phyloP scores from a whole-genome alignment of 2,329 filamentous ascomycete genomes.

The Exophiala lecanii-corni region DNA sequence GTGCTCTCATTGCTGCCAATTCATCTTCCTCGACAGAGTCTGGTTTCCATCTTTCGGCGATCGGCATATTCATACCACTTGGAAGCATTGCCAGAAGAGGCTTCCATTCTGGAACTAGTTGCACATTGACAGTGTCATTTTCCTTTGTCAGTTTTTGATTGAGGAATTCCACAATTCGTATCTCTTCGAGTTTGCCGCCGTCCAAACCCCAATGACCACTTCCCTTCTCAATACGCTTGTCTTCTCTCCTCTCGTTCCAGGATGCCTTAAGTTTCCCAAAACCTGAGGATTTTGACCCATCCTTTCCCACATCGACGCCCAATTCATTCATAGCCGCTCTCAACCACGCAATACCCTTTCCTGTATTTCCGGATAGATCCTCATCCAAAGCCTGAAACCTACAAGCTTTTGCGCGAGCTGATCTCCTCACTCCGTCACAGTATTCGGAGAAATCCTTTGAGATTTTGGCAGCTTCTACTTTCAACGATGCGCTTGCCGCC shows the following conservation, averaged over 20 bases:
- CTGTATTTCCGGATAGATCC: constrained; percentile 74
- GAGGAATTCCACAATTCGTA: constrained; percentile 77
- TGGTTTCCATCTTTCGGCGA: constrained; percentile 50
- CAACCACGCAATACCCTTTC: constrained; percentile 82
- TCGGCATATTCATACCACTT: constrained; percentile 79
- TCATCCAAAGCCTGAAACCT: constrained; percentile 88
- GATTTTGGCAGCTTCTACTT: constrained; percentile 47
- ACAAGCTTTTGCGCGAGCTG: constrained; percentile 77
- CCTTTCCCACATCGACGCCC: constrained; percentile 24
- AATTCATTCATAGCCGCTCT: constrained; percentile 63
- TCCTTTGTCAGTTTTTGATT: constrained; percentile 85
- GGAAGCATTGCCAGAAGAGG: constrained; percentile 75
- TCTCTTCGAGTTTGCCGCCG: constrained; percentile 79
- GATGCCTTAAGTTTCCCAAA: constrained; percentile 23
- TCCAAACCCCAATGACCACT: constrained; percentile 68
- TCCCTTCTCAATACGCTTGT: constrained; percentile 69
- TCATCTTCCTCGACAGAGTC: constrained; percentile 61
- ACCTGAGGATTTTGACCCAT: constrained; percentile 27
- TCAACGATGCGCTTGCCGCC: constrained; percentile 57
- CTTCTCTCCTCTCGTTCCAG: constrained; percentile 28
- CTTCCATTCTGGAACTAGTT: constrained; percentile 66
- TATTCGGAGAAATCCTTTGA: constrained; percentile 67
- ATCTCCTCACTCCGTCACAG: constrained; percentile 67
- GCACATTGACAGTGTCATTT: constrained; percentile 89
- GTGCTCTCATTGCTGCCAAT: constrained; percentile 56